These are phyloP conservation scores for Penicillium pancosmium DNA, from an alignment of 495 filamentous ascomycete species.

Conservation along the genomic window DNA sequence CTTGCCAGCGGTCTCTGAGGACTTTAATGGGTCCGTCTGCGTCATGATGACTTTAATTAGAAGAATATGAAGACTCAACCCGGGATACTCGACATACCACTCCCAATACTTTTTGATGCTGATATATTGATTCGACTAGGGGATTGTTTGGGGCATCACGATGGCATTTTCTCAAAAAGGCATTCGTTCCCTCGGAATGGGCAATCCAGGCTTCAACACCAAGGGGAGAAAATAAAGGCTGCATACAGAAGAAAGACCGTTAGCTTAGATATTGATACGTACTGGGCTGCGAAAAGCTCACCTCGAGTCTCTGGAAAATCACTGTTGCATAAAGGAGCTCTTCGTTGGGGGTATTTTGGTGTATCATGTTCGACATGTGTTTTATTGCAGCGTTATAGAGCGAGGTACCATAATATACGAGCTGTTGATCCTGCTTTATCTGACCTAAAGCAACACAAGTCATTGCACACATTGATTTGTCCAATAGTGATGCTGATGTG, in stretches of 20 bases:
- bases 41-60: not conserved
- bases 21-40: not conserved
- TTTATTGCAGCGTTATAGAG: constrained; percentile 3
- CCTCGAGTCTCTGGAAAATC: constrained; percentile 2
- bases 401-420: not conserved
- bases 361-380: constrained; percentile 2
- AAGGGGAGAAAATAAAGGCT: constrained; percentile 6
- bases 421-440: constrained; percentile 1
- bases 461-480: constrained; percentile 1
- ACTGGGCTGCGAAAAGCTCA: not conserved
- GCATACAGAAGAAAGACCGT: constrained; percentile 1
- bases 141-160: not conserved
- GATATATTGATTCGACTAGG: not conserved
- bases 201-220: constrained; percentile 5
- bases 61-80: not conserved
- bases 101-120: not conserved
- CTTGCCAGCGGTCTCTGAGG: not conserved
- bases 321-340: constrained; percentile 2
- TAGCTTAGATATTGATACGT: not conserved
- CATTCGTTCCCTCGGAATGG: constrained; percentile 3
- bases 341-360: constrained; percentile 1
- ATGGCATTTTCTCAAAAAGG: constrained; percentile 3
- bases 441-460: constrained; percentile 1
- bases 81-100: not conserved
- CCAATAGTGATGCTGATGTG: not conserved